Evolutionary conservation across 2,329 filamentous ascomycete species (phyloP), one percentile per base, ranked within the genome.

Genomic region (Phaeoacremonium minimum): DNA sequence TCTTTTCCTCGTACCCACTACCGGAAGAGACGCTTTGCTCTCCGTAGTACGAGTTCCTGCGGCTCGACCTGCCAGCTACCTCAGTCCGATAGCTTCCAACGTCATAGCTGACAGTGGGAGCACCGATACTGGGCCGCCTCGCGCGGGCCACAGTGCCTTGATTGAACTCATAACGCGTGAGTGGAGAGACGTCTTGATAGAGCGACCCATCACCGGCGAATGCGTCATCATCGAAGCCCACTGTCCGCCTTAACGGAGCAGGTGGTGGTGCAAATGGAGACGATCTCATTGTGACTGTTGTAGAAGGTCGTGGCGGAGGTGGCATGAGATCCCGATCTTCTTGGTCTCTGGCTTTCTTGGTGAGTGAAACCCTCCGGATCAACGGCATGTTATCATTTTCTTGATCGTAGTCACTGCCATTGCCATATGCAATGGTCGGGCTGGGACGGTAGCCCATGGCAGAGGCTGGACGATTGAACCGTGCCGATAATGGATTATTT

Each of bases 241-340:
- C 14, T 14, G 36, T n/a, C 18, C 51, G 44, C 30, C 49, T 43
- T 7, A 46, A 20, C 22, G 51, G 46, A 2, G 43, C 32, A 8
- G 56, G 46, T 4, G 58, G 53, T 2, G 57, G 55, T 3, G 51
- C 48, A 19, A 53, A 54, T 6, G 54, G 48, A 18, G 44, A 56
- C 16, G 30, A 36, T 36, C 48, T 48, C 40, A 39, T 52, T 32
- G 49, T 61, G 19, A 51, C 55, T 20, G 51, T 58, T 31, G 52
- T 57, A 33, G 48, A 50, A 7, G 63, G 66, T 12, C 68, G 57
- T 32, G 52, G 48, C 4, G 71, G 71, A 9, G 72, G 71, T 15
- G 73, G 72, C 71, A 75, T 73, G 18, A 60, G 57, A 33, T 49
- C 55, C 19, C 66, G 61, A 35, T 72, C 69, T 2, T 73, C 66